Conservation (phyloP, 805 yeast species). For the Metschnikowia similis region DNA sequence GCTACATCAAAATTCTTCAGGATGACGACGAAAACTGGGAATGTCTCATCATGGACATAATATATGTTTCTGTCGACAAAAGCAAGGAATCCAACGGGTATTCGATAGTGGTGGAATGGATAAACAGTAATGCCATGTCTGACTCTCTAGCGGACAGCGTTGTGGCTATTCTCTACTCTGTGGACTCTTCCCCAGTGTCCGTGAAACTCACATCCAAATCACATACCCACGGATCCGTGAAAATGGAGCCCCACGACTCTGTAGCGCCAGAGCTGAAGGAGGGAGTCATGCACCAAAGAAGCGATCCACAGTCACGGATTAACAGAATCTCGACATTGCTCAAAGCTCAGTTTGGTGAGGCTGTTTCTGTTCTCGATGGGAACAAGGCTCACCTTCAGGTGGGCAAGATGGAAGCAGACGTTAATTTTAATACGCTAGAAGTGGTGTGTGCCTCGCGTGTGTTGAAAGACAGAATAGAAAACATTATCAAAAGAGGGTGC, state of each 20-base stretch:
- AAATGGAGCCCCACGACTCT: constrained; percentile 20
- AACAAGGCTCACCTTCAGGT: constrained; percentile 60
- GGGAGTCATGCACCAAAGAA: constrained; percentile 22
- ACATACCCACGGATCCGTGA: constrained; percentile 42
- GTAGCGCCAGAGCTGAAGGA: constrained; percentile 10
- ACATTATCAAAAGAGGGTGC: constrained; percentile 71
- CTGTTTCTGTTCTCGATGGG: constrained; percentile 40
- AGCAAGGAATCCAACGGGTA: constrained; percentile 23
- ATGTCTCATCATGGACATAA: constrained; percentile 43
- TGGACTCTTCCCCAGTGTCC: constrained; percentile 92
- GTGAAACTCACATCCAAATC: constrained; percentile 74
- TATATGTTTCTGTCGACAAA: constrained; percentile 42
- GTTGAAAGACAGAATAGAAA: constrained; percentile 75
- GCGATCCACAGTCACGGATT: constrained; percentile 30
- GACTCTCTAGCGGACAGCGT: constrained; percentile 95
- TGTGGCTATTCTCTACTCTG: constrained; percentile 83
- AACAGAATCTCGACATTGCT: constrained; percentile 58
- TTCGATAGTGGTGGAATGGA: constrained; percentile 78
- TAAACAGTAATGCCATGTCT: constrained; percentile 71
- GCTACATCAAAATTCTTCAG: constrained; percentile 59
- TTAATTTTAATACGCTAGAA: constrained; percentile 58
- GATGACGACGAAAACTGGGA: constrained; percentile 49
- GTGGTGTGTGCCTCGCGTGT: constrained; percentile 74
- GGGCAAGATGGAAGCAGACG: constrained; percentile 69
- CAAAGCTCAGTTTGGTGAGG: constrained; percentile 83